Evolutionary conservation across 495 filamentous ascomycete species (phyloP).

Genomic region (Neurospora sp.): DNA sequence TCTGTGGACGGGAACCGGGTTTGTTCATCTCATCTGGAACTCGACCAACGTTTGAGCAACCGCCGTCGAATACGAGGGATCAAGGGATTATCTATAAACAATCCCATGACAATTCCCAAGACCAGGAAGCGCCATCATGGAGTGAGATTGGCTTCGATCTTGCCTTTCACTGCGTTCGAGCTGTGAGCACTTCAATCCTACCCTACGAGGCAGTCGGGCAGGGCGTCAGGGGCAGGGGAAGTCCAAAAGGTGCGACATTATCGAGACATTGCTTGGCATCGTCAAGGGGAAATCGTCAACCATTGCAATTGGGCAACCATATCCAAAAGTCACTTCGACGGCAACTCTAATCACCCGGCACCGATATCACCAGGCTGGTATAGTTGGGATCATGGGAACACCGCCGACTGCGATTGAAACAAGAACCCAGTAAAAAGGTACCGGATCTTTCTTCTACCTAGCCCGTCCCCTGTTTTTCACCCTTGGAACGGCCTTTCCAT

Average conservation of each 20-base stretch:
- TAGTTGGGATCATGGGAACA: not conserved
- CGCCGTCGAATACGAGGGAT: not conserved
- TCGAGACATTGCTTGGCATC: not conserved
- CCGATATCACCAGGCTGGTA: not conserved
- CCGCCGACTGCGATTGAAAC: not conserved
- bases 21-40: too few species aligned
- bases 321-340: not conserved
- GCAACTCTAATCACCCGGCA: not conserved
- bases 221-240: too few species aligned
- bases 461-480: not conserved
- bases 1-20: not conserved
- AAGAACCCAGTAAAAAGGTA: not conserved
- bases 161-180: not conserved
- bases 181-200: not conserved
- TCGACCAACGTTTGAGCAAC: not conserved
- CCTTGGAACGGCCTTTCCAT: not conserved
- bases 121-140: not conserved
- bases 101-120: not conserved
- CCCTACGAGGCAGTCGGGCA: not conserved
- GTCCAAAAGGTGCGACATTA: not conserved
- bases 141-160: not conserved
- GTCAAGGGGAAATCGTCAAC: not conserved
- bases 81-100: not conserved
- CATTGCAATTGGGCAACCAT: not conserved
- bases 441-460: not conserved